Evolutionary conservation across 2,329 filamentous ascomycete species (phyloP).

Genomic region (Hypoxylon sp.): DNA sequence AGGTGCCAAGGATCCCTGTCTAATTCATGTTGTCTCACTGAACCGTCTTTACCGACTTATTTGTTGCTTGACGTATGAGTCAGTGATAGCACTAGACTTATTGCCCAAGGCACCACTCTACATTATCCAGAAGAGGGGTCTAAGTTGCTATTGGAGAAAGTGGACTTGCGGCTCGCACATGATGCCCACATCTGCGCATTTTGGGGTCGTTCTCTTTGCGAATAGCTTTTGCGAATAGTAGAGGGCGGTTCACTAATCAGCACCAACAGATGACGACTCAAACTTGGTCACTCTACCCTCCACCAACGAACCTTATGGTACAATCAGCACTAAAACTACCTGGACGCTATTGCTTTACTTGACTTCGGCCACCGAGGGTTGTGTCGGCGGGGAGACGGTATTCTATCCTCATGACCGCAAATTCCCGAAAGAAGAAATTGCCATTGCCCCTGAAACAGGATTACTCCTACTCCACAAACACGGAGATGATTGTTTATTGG

Average conservation of each 20-base stretch:
- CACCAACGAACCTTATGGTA: constrained; percentile 48
- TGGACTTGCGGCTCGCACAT: neutral
- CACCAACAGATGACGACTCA: constrained; percentile 82
- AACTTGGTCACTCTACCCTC: constrained; percentile 76
- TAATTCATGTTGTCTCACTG: neutral
- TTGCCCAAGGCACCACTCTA: neutral
- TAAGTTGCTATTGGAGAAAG: constrained; percentile 10
- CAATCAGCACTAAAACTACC: constrained; percentile 78
- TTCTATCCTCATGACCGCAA: constrained; percentile 83
- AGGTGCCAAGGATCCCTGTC: neutral
- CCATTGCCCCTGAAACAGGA: constrained; percentile 83
- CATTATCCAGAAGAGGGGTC: constrained; percentile 4
- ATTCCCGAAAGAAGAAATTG: constrained; percentile 73
- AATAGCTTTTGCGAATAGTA: constrained; percentile 9
- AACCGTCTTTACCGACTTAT: constrained; percentile 6
- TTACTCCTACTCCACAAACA: constrained; percentile 90
- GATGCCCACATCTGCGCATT: neutral
- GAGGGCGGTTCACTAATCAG: constrained; percentile 38
- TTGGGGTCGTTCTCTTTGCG: constrained; percentile 6
- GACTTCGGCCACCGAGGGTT: constrained; percentile 80
- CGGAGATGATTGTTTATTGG: constrained; percentile 87
- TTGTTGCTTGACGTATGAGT: neutral
- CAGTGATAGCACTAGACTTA: neutral
- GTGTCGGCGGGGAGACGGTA: constrained; percentile 88
- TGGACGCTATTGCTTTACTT: constrained; percentile 94